Base-by-base conservation (phyloP, 176 grass and related monocot genomes). In the Triticum monococcum region DNA sequence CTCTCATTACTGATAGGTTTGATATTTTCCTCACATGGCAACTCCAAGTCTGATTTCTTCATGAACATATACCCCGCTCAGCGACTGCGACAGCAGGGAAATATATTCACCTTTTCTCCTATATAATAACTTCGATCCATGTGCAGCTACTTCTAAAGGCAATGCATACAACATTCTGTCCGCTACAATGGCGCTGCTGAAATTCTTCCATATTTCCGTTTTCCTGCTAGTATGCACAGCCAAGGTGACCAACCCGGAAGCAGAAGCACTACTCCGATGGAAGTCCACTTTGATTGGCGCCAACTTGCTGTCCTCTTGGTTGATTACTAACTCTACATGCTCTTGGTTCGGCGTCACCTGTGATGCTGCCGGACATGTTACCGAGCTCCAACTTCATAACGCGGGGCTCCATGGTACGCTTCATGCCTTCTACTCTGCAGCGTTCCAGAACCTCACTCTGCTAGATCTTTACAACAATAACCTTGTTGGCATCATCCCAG, bases 311-410 rank as follows among this genome's bases (percentile, higher is more conserved):
- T 30, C 68, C 17, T 85, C 88, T 2, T 93, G 93, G 88, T 87
- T 86, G 3, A 82, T 20, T 13, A n/a, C 82, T 54, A 93, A 88
- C 12, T 35, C 78, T n/a, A 81, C 40, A 41, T 93, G 89, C 54
- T 61, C 36, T 18, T 96, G 94, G 89, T 78, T 46, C 36, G 89
- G 89, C 38, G 64, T 93, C 78, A 17, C 14, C n/a, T 96, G 94
- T 35, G 66, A 88, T 67, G 3, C 20, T 41, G 45, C 24, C 4
- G 81, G 81, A 72, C 77, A 65, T 75, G 84, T 93, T 10, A 31
- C 85, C 9, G 5, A 78, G 52, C 46, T 96, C 28, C 8, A 6
- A 46, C 83, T 93, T 24, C 4, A 16, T 22, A 4, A 13, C 2
- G 36, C 89, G 9, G 28, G 36, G 1, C 37, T 89, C 57, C 20